Conservation (phyloP, 257 asterid species). For the Nicotiana obtusifolia region DNA sequence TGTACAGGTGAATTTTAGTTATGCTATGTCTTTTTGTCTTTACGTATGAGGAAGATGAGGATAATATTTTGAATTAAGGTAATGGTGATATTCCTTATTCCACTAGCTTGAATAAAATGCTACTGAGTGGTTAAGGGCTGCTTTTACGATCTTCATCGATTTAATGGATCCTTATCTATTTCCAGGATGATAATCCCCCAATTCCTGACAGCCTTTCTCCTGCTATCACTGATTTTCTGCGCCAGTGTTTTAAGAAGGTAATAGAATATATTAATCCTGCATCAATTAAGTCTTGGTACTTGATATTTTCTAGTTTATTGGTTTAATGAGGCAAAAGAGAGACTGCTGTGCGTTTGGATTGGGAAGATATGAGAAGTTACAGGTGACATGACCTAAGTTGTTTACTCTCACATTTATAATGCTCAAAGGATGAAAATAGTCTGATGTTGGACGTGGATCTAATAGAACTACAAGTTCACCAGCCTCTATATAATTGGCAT, state of each 20-base stretch:
- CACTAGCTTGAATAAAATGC: constrained; percentile 5
- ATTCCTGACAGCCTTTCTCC: constrained; percentile 48
- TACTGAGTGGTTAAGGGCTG: not conserved
- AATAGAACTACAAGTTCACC: not conserved
- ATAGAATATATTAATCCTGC: constrained; percentile 2
- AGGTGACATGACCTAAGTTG: not conserved
- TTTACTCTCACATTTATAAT: not conserved
- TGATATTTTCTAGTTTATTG: not conserved
- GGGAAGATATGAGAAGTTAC: not conserved
- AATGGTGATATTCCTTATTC: not conserved
- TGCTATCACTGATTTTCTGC: constrained; percentile 43
- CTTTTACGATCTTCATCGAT: constrained; percentile 3
- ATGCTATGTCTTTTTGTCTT: not conserved
- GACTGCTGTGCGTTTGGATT: not conserved
- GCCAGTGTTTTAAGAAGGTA: constrained; percentile 51
- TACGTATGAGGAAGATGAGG: constrained; percentile 7
- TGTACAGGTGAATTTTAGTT: constrained; percentile 63
- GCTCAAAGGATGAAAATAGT: not conserved
- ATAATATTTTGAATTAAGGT: not conserved
- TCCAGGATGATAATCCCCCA: constrained; percentile 49
- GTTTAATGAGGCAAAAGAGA: not conserved
- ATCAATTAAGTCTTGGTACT: not conserved
- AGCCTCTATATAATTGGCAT: not conserved
- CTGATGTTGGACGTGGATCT: not conserved
- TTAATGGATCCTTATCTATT: constrained; percentile 3